phyloP scores from a whole-genome alignment of 2,329 filamentous ascomycete species.

The Colletotrichum karsti region DNA sequence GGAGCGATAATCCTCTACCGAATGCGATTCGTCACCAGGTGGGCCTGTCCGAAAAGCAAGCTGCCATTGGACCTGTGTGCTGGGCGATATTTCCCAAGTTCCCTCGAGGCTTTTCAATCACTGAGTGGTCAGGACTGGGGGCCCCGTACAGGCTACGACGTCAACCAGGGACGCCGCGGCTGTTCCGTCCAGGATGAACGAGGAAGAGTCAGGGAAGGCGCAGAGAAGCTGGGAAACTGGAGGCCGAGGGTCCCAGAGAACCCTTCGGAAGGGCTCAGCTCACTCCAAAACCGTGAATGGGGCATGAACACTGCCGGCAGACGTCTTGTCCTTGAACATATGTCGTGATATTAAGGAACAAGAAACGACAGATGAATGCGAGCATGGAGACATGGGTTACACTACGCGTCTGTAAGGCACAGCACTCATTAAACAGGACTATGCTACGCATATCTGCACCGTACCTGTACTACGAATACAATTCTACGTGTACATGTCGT shows the following conservation, averaged over 20 bases:
- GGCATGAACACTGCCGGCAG: slow-evolving; percentile 17
- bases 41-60: neutral
- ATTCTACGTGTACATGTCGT: no score
- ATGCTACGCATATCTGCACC: neutral
- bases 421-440: neutral
- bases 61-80: neutral
- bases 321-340: slow-evolving; percentile 7
- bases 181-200: neutral
- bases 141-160: slow-evolving; percentile 2
- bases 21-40: slow-evolving; percentile 16
- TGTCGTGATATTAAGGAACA: slow-evolving; percentile 18
- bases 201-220: neutral
- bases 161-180: slow-evolving; percentile 4
- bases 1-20: slow-evolving; percentile 3
- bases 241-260: neutral
- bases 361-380: slow-evolving; percentile 24
- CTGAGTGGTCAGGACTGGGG: slow-evolving; percentile 4
- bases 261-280: neutral
- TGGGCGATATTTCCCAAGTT: no score
- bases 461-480: no score
- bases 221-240: neutral
- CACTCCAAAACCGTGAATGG: slow-evolving; percentile 14
- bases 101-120: neutral
- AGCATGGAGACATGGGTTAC: slow-evolving; percentile 6
- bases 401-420: neutral